phyloP scores from a whole-genome alignment of 1,284 basidiomycete genomes.

The Cryptococcus wingfieldii region DNA sequence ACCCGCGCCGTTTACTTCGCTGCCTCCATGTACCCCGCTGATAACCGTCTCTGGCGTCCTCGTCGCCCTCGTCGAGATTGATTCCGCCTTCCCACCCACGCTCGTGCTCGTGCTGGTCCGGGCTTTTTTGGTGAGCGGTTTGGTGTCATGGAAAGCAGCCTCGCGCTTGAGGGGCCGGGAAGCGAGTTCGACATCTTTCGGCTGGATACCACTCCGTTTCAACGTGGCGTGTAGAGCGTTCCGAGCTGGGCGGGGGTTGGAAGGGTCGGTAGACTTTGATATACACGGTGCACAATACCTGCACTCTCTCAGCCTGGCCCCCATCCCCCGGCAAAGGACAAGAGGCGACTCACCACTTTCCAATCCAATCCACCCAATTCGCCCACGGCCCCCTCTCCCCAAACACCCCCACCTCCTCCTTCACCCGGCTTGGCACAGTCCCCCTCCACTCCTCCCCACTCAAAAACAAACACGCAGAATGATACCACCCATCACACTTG shows the following conservation, averaged over 20 bases:
- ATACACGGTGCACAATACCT: conserved; percentile 39
- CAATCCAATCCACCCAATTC: conserved; percentile 40
- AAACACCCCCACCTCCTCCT: conserved; percentile 18
- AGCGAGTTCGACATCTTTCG: not conserved
- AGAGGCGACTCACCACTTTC: conserved; percentile 34
- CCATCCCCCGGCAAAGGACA: not conserved
- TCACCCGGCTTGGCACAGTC: conserved; percentile 27
- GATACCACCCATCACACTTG: conserved; percentile 43
- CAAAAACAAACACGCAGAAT: conserved; percentile 37
- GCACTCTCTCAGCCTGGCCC: not conserved
- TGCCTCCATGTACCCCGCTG: not conserved
- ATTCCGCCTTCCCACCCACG: not conserved
- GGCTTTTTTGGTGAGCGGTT: conserved; percentile 3
- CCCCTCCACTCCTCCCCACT: conserved; percentile 7
- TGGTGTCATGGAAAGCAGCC: not conserved
- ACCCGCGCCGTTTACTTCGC: not conserved
- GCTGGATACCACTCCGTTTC: conserved; percentile 16
- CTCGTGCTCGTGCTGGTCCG: not conserved
- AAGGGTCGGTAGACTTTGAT: conserved; percentile 18
- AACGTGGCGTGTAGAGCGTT: conserved; percentile 30
- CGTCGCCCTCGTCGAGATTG: not conserved
- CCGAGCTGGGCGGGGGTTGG: conserved; percentile 28
- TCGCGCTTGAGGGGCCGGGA: conserved; percentile 3
- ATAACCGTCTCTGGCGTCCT: not conserved
- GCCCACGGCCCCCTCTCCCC: conserved; percentile 26